Conservation (phyloP, 805 yeast species). For the Saturnispora bothae region DNA sequence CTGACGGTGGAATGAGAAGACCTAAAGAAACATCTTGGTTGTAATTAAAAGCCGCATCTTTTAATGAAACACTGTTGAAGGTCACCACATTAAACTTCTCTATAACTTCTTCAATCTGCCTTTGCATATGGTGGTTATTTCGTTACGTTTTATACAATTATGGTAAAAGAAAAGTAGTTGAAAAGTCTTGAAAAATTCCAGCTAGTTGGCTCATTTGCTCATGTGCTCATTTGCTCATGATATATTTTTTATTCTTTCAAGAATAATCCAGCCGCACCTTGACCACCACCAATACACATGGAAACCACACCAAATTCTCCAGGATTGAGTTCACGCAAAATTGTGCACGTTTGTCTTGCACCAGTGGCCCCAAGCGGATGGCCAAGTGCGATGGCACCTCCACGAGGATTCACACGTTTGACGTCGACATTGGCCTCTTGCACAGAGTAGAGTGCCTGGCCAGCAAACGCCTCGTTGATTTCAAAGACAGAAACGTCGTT, state of each 20-base stretch:
- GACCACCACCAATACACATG: slow-evolving; percentile 98
- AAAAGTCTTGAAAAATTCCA: not conserved
- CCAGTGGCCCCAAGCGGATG: slow-evolving; percentile 85
- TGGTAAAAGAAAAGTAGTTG: too few species aligned
- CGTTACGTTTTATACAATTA: not conserved
- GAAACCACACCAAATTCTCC: slow-evolving; percentile 87
- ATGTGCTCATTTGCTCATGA: too few species aligned
- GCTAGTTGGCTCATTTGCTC: slow-evolving; percentile 1
- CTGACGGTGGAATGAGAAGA: slow-evolving; percentile 44
- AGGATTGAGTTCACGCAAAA: slow-evolving; percentile 64
- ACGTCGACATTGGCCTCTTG: slow-evolving; percentile 53
- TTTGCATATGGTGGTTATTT: not conserved
- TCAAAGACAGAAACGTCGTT: slow-evolving; percentile 71
- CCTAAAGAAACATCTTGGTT: slow-evolving; percentile 30
- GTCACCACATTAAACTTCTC: slow-evolving; percentile 20
- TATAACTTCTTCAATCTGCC: slow-evolving; percentile 1
- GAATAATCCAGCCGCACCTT: slow-evolving; percentile 93
- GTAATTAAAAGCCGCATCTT: slow-evolving; percentile 1
- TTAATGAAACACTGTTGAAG: slow-evolving; percentile 22
- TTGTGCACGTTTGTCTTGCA: slow-evolving; percentile 85
- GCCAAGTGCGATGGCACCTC: slow-evolving; percentile 95
- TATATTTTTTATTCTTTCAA: slow-evolving; percentile 69
- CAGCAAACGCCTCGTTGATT: slow-evolving; percentile 95
- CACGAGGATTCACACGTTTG: slow-evolving; percentile 75
- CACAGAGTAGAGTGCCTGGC: slow-evolving; percentile 78